Evolutionary conservation across 2,329 filamentous ascomycete species (phyloP).

Genomic region (Davidsoniella eucalypti): DNA sequence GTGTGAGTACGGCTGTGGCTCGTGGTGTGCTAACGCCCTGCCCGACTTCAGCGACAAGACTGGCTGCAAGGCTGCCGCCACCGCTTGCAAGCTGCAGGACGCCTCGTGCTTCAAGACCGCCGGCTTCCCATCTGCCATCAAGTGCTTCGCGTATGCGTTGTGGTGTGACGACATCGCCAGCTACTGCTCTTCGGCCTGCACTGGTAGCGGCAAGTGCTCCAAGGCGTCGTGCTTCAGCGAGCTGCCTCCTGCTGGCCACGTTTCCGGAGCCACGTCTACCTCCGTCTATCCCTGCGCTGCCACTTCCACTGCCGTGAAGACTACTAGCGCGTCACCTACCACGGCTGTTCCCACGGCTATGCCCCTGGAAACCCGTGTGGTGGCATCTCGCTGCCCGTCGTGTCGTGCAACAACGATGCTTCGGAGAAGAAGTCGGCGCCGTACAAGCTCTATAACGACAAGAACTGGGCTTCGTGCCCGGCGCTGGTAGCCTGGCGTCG

Average conservation of each 20-base stretch:
- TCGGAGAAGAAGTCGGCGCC: slow-evolving; percentile 25
- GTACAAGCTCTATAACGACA: slow-evolving; percentile 36
- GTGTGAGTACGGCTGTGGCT: slow-evolving; percentile 38
- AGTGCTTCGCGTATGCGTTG: slow-evolving; percentile 33
- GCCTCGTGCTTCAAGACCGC: slow-evolving; percentile 35
- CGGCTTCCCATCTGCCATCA: slow-evolving; percentile 30
- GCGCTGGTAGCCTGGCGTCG: slow-evolving; percentile 19
- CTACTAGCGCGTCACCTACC: slow-evolving; percentile 17
- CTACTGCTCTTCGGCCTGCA: slow-evolving; percentile 26
- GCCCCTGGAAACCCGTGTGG: slow-evolving; percentile 43
- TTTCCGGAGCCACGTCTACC: slow-evolving; percentile 22
- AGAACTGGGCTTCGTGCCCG: slow-evolving; percentile 27
- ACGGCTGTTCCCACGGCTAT: slow-evolving; percentile 37
- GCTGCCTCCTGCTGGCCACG: slow-evolving; percentile 23
- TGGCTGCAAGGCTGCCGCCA: slow-evolving; percentile 26
- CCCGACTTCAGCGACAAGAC: slow-evolving; percentile 28
- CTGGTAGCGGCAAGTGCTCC: slow-evolving; percentile 22
- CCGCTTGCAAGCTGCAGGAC: slow-evolving; percentile 30
- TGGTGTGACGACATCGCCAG: slow-evolving; percentile 32
- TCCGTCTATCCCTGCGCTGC: slow-evolving; percentile 20
- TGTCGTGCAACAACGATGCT: slow-evolving; percentile 37
- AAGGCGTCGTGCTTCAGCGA: slow-evolving; percentile 29
- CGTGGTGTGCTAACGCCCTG: slow-evolving; percentile 35
- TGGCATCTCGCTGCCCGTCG: slow-evolving; percentile 33
- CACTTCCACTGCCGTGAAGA: slow-evolving; percentile 16